Evolutionary conservation across 345 rosid genomes (phyloP), one percentile per base, ranked within the genome.

Genomic region (Streptanthus diversifolius): DNA sequence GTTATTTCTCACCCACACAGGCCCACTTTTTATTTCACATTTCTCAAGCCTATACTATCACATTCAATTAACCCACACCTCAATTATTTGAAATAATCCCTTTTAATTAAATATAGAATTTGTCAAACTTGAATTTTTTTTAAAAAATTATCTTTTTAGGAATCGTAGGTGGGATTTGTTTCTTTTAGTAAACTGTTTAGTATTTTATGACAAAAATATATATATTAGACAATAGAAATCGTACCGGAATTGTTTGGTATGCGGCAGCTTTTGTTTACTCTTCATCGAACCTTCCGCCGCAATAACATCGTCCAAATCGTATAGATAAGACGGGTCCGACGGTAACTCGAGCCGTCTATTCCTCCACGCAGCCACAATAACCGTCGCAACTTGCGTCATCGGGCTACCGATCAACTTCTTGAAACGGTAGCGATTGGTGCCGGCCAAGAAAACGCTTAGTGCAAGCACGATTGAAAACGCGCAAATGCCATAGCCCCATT

Each of bases 401-500:
- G 96, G 99, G 62, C 97, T 95, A 5, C 99, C 99, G 6, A 77
- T 87, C 77, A 91, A 76, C 79, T 83, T 85, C 85, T 88, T 95
- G 70, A 95, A 91, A 14, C 99, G 84, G 79, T 91, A 95, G 17
- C 86, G 76, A 25, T 79, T 87, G 0, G 99, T 95, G 2, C 97
- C 97, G 19, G 89, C 81, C 10, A 95, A 67, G 79, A 88, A 91
- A 58, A 87, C 68, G 3, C 80, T 37, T 7, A 91, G 67, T 0
- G 85, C 96, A 33, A 81, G 10, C 39, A 89, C 71, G 6, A 95
- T 91, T 9, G 97, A 89, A 15, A 83, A 79, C 18, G 88, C 95
- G 8, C 99, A 95, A 35, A 87, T 73, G 0, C 99, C 99, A 49
- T 95, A 95, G 0, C 99, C 99, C 93, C 95, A 95, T 54, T 80